phyloP scores from a whole-genome alignment of 805 yeast species.

The Wickerhamomyces mucosus region DNA sequence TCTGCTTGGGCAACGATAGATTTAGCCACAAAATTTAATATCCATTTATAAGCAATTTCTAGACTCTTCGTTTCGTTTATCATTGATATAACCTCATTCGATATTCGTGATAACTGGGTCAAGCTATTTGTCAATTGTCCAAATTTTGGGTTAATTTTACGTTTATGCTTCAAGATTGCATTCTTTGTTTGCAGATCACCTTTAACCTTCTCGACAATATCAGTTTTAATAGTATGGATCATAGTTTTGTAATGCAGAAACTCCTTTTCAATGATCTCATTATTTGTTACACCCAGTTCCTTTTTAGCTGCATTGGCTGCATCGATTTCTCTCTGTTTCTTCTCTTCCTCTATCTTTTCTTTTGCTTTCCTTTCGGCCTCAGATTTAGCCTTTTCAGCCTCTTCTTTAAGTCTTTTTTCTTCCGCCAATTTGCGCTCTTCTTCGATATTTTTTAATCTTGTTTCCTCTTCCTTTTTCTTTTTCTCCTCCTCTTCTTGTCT shows the following conservation, averaged over 20 bases:
- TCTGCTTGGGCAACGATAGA: conserved; percentile 87
- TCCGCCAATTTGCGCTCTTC: conserved; percentile 18
- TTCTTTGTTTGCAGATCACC: conserved; percentile 45
- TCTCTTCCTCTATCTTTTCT: conserved; percentile 10
- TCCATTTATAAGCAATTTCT: conserved; percentile 57
- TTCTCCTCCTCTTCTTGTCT: conserved; percentile 8
- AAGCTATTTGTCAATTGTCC: conserved; percentile 81
- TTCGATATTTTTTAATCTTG: conserved; percentile 7
- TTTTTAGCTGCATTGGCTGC: conserved; percentile 15
- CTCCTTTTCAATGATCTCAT: conserved; percentile 27
- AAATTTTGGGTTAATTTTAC: conserved; percentile 78
- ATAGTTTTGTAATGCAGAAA: conserved; percentile 40
- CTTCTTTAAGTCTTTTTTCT: conserved; percentile 15
- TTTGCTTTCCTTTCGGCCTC: conserved; percentile 17
- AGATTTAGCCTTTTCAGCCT: conserved; percentile 18
- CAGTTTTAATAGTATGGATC: conserved; percentile 48
- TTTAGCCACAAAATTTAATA: conserved; percentile 75
- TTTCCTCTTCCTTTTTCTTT: conserved; percentile 10
- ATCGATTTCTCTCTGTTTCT: conserved; percentile 6
- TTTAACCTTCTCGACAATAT: conserved; percentile 47
- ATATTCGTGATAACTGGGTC: conserved; percentile 45
- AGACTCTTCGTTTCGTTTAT: conserved; percentile 38
- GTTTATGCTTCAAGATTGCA: conserved; percentile 46
- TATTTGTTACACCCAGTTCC: conserved; percentile 26
- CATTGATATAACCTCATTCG: conserved; percentile 39